Conservation (phyloP, 352 stramenopile genomes). For the Phytophthora colocasiae region DNA sequence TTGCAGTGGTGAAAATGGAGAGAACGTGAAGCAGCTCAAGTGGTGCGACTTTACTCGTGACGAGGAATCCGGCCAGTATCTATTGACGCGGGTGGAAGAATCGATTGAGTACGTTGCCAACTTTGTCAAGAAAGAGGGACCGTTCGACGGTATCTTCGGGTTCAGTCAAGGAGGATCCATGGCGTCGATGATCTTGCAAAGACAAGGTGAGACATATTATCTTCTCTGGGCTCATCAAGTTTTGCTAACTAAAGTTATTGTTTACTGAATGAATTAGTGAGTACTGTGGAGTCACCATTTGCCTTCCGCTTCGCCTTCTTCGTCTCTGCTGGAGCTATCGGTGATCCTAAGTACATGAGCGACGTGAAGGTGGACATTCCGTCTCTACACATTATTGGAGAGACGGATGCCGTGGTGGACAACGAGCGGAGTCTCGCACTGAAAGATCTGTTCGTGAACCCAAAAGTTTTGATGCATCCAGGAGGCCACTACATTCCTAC, state of each 20-base stretch:
- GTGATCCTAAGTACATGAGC: constrained; percentile 53
- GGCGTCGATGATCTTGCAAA: constrained; percentile 69
- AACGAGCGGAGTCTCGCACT: constrained; percentile 66
- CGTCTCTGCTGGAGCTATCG: constrained; percentile 57
- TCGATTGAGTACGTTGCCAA: constrained; percentile 70
- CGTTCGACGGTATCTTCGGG: constrained; percentile 86
- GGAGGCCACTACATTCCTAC: constrained; percentile 89
- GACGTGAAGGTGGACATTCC: constrained; percentile 61
- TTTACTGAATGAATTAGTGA: constrained; percentile 36
- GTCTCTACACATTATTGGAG: constrained; percentile 84
- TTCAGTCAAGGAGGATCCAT: constrained; percentile 87
- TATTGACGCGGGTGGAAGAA: constrained; percentile 62
- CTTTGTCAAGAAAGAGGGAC: constrained; percentile 74
- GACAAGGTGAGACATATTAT: constrained; percentile 49
- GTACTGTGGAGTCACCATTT: constrained; percentile 50
- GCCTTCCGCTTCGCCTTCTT: constrained; percentile 81
- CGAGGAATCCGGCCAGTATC: constrained; percentile 47
- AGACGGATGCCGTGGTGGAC: constrained; percentile 76
- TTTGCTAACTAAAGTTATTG: background rate
- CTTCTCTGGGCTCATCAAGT: background rate
- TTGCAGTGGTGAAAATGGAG: constrained; percentile 35
- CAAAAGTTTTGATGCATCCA: constrained; percentile 64
- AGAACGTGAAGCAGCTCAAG: constrained; percentile 68
- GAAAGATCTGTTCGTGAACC: constrained; percentile 58
- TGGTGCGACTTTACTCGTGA: constrained; percentile 77